Base-by-base conservation (phyloP, 139 green algal species). In the Ulvella scutata region DNA sequence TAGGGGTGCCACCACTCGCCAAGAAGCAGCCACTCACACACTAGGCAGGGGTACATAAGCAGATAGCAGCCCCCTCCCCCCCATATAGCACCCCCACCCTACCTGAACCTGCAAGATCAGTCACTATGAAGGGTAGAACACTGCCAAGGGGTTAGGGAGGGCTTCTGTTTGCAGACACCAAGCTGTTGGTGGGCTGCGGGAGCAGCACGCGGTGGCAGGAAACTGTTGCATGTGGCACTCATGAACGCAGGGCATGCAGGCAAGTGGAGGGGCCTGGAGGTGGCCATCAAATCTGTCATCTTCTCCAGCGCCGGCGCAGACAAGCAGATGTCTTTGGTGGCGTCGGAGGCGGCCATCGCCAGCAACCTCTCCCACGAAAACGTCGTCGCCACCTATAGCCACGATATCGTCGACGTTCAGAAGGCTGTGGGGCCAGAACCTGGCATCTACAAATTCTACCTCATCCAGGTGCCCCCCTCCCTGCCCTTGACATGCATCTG, bases 331-430 rank as follows among this genome's bases (percentile, higher is more conserved):
- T 59, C 74, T 2, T 38, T 81, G 13, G 51, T 67, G 10, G 51
- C 51, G n/a, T 67, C 51, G 72, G 77, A 81, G 72, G 77, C 77
- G 3, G 77, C 77, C 59, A 81, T 81, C 72, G 62, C 38, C 59
- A 73, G 72, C 38, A 81, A 80, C 72, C 75, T 83, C 72, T 51
- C 35, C 51, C 79, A 83, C 61, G 33, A 38, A 35, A 83, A 83
- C 40, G 77, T 83, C 29, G 79, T 83, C 3, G 67, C 51, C 60
- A 80, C 79, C 0, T 78, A 80, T 60, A 35, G 62, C 38, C 76
- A 78, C 29, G 75, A 77, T 34, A 23, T 83, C 35, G 38, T 72
- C 2, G 59, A 76, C 72, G 38, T 81, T 33, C 23, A 76, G 43
- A 74, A 81, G 39, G 72, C 72, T 59, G 37, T 81, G 37, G 73